Conservation (phyloP, 2,329 filamentous ascomycete genomes). For the Scedosporium boydii region DNA sequence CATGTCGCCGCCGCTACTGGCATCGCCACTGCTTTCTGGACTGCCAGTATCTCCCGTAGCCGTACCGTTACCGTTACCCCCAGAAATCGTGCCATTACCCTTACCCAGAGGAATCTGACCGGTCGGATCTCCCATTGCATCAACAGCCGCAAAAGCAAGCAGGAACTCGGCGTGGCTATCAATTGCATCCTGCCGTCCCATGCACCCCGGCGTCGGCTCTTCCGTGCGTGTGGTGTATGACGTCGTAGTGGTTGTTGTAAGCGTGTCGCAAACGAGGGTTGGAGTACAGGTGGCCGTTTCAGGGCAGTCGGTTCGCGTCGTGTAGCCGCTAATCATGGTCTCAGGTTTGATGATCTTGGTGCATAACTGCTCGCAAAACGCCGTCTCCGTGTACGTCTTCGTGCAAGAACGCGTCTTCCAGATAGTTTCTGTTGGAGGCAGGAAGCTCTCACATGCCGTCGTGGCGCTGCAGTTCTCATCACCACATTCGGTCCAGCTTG, state of each 20-base stretch:
- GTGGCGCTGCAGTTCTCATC: not conserved
- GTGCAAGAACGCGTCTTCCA: conserved; percentile 1
- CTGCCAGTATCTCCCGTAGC: too few species aligned
- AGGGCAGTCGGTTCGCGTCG: conserved; percentile 1
- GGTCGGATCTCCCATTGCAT: not conserved
- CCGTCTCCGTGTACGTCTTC: conserved; percentile 1
- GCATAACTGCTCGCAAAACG: not conserved
- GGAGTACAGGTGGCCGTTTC: not conserved
- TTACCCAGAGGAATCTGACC: too few species aligned
- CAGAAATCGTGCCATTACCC: too few species aligned
- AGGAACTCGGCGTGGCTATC: not conserved
- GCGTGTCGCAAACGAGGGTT: not conserved
- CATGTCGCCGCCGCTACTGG: too few species aligned
- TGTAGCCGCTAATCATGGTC: not conserved
- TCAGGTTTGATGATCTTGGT: not conserved
- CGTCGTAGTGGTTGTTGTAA: not conserved
- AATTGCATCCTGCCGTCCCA: not conserved
- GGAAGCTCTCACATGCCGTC: not conserved
- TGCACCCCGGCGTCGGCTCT: not conserved
- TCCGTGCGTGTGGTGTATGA: conserved; percentile 1
- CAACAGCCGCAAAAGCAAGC: not conserved
- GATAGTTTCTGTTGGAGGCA: not conserved
- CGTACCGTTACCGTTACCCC: not conserved
- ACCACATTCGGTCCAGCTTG: conserved; percentile 3
- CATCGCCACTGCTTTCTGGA: too few species aligned